These are phyloP conservation scores for Aspergillus fructus DNA, from an alignment of 2,329 filamentous ascomycete species.

Conservation along the genomic window DNA sequence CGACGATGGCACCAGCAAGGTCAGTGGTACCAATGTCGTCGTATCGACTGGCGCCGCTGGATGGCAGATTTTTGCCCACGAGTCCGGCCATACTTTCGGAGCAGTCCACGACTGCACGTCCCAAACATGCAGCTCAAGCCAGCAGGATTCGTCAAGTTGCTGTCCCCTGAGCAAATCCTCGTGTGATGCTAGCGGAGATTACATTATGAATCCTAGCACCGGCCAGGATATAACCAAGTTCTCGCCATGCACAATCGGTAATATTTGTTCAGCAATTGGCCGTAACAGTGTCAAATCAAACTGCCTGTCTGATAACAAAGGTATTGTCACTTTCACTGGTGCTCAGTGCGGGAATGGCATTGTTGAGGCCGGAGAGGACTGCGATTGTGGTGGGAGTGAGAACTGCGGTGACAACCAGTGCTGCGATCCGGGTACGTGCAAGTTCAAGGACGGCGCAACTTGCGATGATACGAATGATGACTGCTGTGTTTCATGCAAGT, in stretches of 20 bases:
- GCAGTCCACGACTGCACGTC: constrained; percentile 89
- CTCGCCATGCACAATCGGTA: constrained; percentile 85
- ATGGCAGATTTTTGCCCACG: constrained; percentile 96
- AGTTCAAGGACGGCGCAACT: constrained; percentile 70
- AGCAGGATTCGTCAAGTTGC: constrained; percentile 66
- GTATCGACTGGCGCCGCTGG: constrained; percentile 76
- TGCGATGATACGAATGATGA: constrained; percentile 63
- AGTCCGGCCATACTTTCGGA: constrained; percentile 91
- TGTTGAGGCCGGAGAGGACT: constrained; percentile 90
- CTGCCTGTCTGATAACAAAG: constrained; percentile 83
- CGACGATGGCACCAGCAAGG: constrained; percentile 61
- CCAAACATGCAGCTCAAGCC: constrained; percentile 64
- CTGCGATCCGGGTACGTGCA: constrained; percentile 84
- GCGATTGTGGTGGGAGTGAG: constrained; percentile 80
- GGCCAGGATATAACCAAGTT: constrained; percentile 71
- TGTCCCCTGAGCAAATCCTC: constrained; percentile 69
- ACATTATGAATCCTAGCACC: constrained; percentile 96
- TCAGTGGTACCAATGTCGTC: constrained; percentile 86
- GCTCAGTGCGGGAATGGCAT: constrained; percentile 95
- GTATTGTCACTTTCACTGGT: constrained; percentile 76
- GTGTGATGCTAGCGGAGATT: constrained; percentile 76
- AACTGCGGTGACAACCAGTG: constrained; percentile 75
- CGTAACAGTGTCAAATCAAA: constrained; percentile 71
- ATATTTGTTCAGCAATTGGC: constrained; percentile 84
- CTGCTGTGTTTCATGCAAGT: constrained; percentile 47